Base-by-base conservation (phyloP, 2,329 filamentous ascomycete genomes). In the Endocalyx cinctus region DNA sequence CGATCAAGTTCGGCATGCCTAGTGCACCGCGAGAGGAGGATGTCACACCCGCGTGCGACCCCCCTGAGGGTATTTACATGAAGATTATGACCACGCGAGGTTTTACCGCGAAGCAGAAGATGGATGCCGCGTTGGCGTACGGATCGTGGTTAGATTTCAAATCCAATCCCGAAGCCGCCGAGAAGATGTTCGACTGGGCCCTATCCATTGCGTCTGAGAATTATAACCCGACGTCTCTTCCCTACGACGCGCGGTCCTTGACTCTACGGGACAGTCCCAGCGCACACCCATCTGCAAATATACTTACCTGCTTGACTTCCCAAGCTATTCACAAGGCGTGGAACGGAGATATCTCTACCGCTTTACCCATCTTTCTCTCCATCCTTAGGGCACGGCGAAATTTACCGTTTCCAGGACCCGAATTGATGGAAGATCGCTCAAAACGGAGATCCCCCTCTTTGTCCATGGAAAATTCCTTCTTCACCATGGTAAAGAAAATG, bases 131-230 rank as follows among this genome's bases (percentile, higher is more conserved):
- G 4, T 64, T 95, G 26, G 82, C 82, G 2, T 94, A 89, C 55
- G 90, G 84, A 2, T 82, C 86, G 34, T 96, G 85, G 76, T 70
- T 94, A 25, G 84, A 88, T 45, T 90, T 78, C 62, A 90, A 89
- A 62, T 70, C 76, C 2, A 57, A 79, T 17, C 62, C 70, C 2
- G 75, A 78, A 4, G 79, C 76, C 0, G 82, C 87, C 0, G 71
- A 78, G 34, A 77, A 83, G 41, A 79, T 88, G 64, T 89, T 87
- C 57, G 69, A 71, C 41, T 81, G 84, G 72, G 87, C 82, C 1
- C 64, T 95, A 25, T 78, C 86, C 43, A 80, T 94, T 39, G 85
- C 87, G 2, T 72, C 74, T 1, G 66, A 72, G 8, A 59, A 27
- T 59, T 59, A 47, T 37, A 23, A 49, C 39, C 22, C 47, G 12